Base-by-base conservation (phyloP, 2,329 filamentous ascomycete species). In the Colletotrichum lindemuthianum region DNA sequence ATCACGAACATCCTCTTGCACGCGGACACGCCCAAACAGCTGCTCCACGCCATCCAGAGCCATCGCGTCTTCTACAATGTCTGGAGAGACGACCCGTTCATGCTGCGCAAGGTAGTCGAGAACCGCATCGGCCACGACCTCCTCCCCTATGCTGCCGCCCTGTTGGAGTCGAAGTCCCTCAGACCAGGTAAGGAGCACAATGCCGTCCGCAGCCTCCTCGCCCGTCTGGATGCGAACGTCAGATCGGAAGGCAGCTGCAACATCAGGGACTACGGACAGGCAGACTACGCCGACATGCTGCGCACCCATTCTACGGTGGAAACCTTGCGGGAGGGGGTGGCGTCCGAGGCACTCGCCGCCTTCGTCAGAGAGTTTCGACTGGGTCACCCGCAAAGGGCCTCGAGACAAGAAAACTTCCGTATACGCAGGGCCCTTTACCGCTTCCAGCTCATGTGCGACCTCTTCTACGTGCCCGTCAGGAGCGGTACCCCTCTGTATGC, bases 371-470 rank as follows among this genome's bases (percentile, higher is more conserved):
- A 43, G 33, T 39, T 59, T 6, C 47, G 49, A 6, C n/a, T 44
- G 12, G 40, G n/a, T 9, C 56, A 59, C 32, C 11, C 45, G 8
- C 32, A 37, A 36, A 24, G n/a, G 11, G 32, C 13, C 47, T 34
- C 56, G 11, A 16, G 36, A 6, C 56, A 45, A n/a, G 56, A 52
- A 16, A 7, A 11, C 13, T 44, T 44, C 40, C 56, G 56, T 11
- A 9, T 59, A 13, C 13, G 49, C 11, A 34, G 56, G 36, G 56
- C 47, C 10, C 44, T 52, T 32, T 15, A 43, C 11, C 16, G 56
- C 13, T 59, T 43, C 39, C 47, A 59, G 32, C 37, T 59, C 37
- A 43, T 59, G 32, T 59, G 56, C 47, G 52, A 15, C 13, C 37
- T 59, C 10, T 59, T 59, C 13, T 59, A 48, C 47, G 9, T 33